Evolutionary conservation across 352 stramenopile species (phyloP).

Genomic region (Pythium folliculosum): DNA sequence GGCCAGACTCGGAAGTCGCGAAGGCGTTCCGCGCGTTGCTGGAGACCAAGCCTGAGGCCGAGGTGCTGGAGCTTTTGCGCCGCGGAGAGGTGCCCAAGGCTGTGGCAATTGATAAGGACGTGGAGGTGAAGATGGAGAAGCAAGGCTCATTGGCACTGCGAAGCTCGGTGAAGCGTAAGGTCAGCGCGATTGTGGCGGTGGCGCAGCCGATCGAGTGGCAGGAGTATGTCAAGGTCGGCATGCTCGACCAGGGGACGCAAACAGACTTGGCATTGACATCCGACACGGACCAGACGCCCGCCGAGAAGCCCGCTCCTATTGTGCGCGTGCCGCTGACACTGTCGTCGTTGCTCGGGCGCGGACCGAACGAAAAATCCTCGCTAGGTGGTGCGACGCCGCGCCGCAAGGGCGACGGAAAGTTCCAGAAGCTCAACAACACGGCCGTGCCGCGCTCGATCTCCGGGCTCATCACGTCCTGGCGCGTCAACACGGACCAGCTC

Average conservation of each 20-base stretch:
- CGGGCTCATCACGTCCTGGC: constrained; percentile 77
- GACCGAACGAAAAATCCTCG: constrained; percentile 1
- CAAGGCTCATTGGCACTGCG: background rate
- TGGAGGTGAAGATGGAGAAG: background rate
- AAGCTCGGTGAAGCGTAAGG: constrained; percentile 34
- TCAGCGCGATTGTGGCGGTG: constrained; percentile 58
- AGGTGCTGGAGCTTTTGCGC: constrained; percentile 47
- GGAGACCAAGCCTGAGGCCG: constrained; percentile 34
- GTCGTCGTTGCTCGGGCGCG: constrained; percentile 42
- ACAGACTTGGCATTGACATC: constrained; percentile 27
- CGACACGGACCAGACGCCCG: constrained; percentile 24
- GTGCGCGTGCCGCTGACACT: constrained; percentile 46
- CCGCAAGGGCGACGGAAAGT: constrained; percentile 56
- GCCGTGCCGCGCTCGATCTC: constrained; percentile 64
- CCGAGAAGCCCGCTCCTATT: constrained; percentile 3
- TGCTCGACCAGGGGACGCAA: constrained; percentile 51
- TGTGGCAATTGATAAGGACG: no score
- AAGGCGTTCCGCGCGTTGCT: constrained; percentile 44
- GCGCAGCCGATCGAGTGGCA: constrained; percentile 73
- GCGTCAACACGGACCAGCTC: constrained; percentile 82
- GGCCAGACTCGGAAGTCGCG: constrained; percentile 31
- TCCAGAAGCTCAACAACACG: constrained; percentile 73
- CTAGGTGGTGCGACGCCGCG: constrained; percentile 17
- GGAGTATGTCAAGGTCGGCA: constrained; percentile 50
- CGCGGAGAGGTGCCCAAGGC: background rate